phyloP scores from a whole-genome alignment of 768 basidiomycete genomes.

The Wakefieldia striispora region DNA sequence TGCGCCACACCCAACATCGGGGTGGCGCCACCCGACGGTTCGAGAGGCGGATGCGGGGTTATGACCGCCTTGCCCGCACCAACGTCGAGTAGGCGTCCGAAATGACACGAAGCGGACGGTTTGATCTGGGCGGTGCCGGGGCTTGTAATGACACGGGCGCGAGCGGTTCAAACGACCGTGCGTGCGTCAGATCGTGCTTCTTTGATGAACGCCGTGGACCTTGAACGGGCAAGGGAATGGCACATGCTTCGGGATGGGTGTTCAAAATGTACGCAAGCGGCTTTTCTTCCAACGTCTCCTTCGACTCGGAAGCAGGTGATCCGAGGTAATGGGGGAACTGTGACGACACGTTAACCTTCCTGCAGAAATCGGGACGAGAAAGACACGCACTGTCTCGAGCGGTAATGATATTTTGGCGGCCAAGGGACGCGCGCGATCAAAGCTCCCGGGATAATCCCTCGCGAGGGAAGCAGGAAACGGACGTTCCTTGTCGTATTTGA shows the following conservation, averaged over 20 bases:
- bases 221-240: slow-evolving; percentile 12
- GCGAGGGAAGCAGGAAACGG: not conserved
- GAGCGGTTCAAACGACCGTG: slow-evolving; percentile 4
- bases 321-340: slow-evolving; percentile 10
- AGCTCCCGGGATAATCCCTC: slow-evolving; percentile 8
- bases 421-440: slow-evolving; percentile 10
- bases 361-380: no score
- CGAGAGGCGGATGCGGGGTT: not conserved
- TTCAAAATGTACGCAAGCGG: slow-evolving; percentile 13
- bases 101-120: slow-evolving; percentile 23
- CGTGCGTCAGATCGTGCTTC: slow-evolving; percentile 13
- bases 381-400: slow-evolving; percentile 12
- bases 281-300: slow-evolving; percentile 10
- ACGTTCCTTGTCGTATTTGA: slow-evolving; percentile 7
- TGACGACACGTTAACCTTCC: not conserved
- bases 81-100: slow-evolving; percentile 27
- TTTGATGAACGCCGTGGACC: slow-evolving; percentile 7
- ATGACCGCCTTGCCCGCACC: slow-evolving; percentile 9
- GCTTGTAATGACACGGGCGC: not conserved
- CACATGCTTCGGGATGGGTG: slow-evolving; percentile 17
- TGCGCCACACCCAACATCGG: no score
- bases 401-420: slow-evolving; percentile 21
- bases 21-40: not conserved
- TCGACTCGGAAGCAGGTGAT: slow-evolving; percentile 9
- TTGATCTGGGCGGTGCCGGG: slow-evolving; percentile 10